Evolutionary conservation across 345 rosid genomes (phyloP).

Genomic region (Syzygium aromaticum): DNA sequence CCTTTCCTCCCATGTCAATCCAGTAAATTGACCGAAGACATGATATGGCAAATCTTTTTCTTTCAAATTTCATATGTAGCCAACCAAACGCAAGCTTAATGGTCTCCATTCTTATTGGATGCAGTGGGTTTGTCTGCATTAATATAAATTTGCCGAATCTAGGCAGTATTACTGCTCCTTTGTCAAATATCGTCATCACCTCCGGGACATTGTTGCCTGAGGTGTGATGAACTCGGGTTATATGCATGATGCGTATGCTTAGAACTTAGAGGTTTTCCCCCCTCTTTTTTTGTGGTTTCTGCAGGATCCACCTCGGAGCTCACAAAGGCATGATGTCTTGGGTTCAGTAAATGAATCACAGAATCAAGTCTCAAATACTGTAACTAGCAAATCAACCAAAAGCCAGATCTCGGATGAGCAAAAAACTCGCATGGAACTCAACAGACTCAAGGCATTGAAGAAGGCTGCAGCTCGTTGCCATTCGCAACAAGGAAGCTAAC

Average conservation of each 20-base stretch:
- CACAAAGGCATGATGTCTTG: background rate
- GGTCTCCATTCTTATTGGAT: background rate
- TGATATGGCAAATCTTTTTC: background rate
- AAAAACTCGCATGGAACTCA: constrained; percentile 71
- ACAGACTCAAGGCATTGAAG: constrained; percentile 66
- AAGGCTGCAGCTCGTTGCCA: constrained; percentile 49
- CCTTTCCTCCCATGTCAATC: background rate
- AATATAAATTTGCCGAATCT: background rate
- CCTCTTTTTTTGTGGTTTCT: background rate
- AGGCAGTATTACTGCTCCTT: background rate
- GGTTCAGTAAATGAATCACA: background rate
- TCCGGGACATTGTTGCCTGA: background rate
- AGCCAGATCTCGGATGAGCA: constrained; percentile 52
- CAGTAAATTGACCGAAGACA: background rate
- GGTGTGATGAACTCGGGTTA: background rate
- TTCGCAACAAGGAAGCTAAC: background rate
- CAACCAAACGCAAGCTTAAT: background rate
- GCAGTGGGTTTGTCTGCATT: background rate
- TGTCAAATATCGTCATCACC: background rate
- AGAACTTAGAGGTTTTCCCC: background rate
- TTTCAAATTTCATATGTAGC: background rate
- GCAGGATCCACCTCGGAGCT: background rate
- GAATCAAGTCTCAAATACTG: constrained; percentile 8
- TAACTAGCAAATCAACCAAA: constrained; percentile 11
- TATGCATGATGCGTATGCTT: background rate